Evolutionary conservation across 441 rosid species (phyloP), one percentile per base, ranked within the genome.

Genomic region (Rhodomyrtus psidioides): DNA sequence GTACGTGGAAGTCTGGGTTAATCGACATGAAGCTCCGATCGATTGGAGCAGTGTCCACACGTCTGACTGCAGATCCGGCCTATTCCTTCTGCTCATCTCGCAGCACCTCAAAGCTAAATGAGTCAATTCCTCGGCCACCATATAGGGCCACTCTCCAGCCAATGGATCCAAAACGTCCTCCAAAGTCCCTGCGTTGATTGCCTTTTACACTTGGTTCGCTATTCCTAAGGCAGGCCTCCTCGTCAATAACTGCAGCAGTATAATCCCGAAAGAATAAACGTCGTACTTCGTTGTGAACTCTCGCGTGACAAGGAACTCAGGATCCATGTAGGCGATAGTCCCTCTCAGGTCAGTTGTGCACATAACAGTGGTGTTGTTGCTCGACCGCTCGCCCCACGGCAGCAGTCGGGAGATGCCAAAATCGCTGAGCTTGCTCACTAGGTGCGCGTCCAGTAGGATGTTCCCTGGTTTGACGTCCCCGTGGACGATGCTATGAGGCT

Each of bases 81-180:
- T 92, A 88, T 87, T 89, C 89, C 91, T 95, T 60, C 98, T 86
- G 82, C 84, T 93, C 93, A 92, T 79, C 84, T 95, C 97, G 85
- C 96, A 93, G 88, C 99, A 97, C 88, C 99, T 92, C 91, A 97
- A 86, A 28, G 98, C 99, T 89, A 97, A 85, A 86, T 89, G 90
- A 87, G 98, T 91, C 88, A 97, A 89, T 91, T 94, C 97, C 92
- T 94, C 94, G 12, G 99, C 99, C 89, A 91, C 95, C 87, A 94
- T 93, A 92, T 93, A 96, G 12, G 97, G 97, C 99, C 99, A 97
- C 87, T 95, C 99, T 79, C 99, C 99, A 12, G 99, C 98, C 90
- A 93, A 90, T 85, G 98, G 98, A 90, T 97, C 99, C 92, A 96
- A 88, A 17, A 95, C 88, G 83, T 54, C 76, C 89, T 91, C 90